Conservation (phyloP, 805 yeast species). For the Kodamaea hsintzibuensis region DNA sequence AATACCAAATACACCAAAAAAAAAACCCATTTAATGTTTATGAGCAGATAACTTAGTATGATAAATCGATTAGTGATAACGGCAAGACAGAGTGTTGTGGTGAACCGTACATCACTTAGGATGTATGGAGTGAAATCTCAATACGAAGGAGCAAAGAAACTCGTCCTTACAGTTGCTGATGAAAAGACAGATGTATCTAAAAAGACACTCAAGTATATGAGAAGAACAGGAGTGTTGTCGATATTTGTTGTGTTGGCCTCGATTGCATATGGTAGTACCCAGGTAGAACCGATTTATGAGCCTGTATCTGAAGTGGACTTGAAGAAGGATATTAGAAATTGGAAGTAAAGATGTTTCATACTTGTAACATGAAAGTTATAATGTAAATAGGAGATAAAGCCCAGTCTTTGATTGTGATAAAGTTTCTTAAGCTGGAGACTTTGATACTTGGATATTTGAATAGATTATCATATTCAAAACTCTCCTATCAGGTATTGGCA, state of each 20-base stretch:
- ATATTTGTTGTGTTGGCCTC: constrained; percentile 27
- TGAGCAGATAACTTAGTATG: background rate
- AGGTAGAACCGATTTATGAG: constrained; percentile 13
- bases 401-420: too few relatives aligned
- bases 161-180: constrained; percentile 33
- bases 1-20: background rate
- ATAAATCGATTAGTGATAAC: background rate
- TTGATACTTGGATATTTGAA: too few relatives aligned
- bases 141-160: constrained; percentile 22
- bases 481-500: too few relatives aligned
- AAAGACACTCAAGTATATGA: constrained; percentile 24
- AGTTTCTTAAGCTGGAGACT: too few relatives aligned
- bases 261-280: constrained; percentile 28
- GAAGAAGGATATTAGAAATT: constrained; percentile 20
- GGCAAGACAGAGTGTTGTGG: background rate
- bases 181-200: constrained; percentile 33
- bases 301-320: constrained; percentile 16
- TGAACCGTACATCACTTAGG: background rate
- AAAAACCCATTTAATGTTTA: background rate
- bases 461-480: too few relatives aligned
- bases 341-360: background rate
- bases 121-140: constrained; percentile 17
- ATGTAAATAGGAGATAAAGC: too few relatives aligned
- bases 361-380: too few relatives aligned
- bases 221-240: constrained; percentile 28